Evolutionary conservation across 768 basidiomycete species (phyloP).

Genomic region (Sporobolomyces pararoseus): DNA sequence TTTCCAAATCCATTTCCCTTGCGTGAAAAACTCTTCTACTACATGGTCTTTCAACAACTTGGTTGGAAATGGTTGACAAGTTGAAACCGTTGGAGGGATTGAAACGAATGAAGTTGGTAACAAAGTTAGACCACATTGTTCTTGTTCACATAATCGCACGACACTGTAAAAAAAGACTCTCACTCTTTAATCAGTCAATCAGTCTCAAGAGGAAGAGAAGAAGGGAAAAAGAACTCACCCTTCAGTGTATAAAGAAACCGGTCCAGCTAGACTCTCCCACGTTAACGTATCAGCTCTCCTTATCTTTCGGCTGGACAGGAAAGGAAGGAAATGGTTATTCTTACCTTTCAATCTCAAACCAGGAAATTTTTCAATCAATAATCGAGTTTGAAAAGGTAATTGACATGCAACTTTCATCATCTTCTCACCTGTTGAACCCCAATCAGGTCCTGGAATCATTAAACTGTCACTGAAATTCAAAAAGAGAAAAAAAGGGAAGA

Average conservation of each 20-base stretch:
- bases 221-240: background rate
- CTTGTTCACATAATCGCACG: background rate
- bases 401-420: constrained; percentile 11
- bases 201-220: too few relatives aligned
- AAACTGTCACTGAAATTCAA: background rate
- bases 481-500: too few relatives aligned
- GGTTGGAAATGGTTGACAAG: too few relatives aligned
- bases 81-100: background rate
- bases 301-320: too few relatives aligned
- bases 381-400: background rate
- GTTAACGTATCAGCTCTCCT: too few relatives aligned
- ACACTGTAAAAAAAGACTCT: background rate
- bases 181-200: background rate
- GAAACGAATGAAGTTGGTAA: background rate
- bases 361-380: background rate
- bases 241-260: background rate
- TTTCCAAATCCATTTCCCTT: too few relatives aligned
- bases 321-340: too few relatives aligned
- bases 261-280: background rate
- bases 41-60: too few relatives aligned
- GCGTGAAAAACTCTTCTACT: too few relatives aligned
- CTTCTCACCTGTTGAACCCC: background rate
- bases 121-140: constrained; percentile 4
- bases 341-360: background rate
- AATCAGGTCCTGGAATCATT: background rate